Percentiles rank a stretch among this genome's conserved stretches.
These are phyloP conservation scores for Colletotrichum shisoi DNA, from an alignment of 2,329 filamentous ascomycete species.

Conservation along the genomic window DNA sequence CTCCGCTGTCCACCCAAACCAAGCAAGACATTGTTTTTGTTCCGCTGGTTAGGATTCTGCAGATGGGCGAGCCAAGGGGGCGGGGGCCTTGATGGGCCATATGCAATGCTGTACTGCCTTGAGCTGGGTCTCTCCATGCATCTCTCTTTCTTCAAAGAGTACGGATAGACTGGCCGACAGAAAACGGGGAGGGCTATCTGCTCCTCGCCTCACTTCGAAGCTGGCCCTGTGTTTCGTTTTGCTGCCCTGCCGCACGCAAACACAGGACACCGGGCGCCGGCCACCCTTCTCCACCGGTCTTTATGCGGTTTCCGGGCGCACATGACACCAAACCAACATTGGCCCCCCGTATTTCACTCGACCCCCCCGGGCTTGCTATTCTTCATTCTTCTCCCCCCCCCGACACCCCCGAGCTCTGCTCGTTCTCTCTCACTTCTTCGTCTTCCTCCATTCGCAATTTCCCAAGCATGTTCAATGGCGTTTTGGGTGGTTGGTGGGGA, in stretches of 20 bases:
- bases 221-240: slow-evolving; percentile 35
- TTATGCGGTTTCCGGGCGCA: slow-evolving; percentile 38
- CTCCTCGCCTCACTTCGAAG: slow-evolving; percentile 36
- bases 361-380: slow-evolving; percentile 21
- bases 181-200: not conserved
- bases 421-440: slow-evolving; percentile 14
- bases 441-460: slow-evolving; percentile 21
- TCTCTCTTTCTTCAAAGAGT: slow-evolving; percentile 15
- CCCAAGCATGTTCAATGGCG: slow-evolving; percentile 49
- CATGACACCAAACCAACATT: slow-evolving; percentile 35
- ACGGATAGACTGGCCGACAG: slow-evolving; percentile 17
- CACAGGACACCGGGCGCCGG: slow-evolving; percentile 28
- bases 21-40: slow-evolving; percentile 13
- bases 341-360: slow-evolving; percentile 37
- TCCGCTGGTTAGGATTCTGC: slow-evolving; percentile 33
- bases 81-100: slow-evolving; percentile 29
- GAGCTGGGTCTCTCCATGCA: slow-evolving; percentile 37
- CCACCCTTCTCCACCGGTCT: slow-evolving; percentile 29
- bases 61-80: slow-evolving; percentile 27
- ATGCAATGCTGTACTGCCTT: slow-evolving; percentile 30
- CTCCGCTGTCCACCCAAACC: slow-evolving; percentile 25
- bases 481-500: slow-evolving; percentile 40
- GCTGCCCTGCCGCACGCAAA: slow-evolving; percentile 26
- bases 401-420: slow-evolving; percentile 16
- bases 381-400: not conserved